These are phyloP conservation scores for Aspergillus japonicus DNA, from an alignment of 2,329 filamentous ascomycete genomes.

Conservation along the genomic window DNA sequence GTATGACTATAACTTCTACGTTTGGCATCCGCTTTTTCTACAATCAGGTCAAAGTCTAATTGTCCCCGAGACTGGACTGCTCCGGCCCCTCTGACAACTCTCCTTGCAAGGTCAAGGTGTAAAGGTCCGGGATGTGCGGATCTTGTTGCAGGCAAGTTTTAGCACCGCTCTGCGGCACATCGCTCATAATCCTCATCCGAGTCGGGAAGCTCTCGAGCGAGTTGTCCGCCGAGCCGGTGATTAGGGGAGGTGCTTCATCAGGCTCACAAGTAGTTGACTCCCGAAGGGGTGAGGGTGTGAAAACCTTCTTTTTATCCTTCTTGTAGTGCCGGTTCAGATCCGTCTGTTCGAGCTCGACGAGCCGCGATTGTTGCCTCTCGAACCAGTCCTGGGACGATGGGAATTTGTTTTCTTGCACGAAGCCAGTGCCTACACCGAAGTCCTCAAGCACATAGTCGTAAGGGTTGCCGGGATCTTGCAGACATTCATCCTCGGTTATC, in stretches of 20 bases:
- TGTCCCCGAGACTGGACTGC: neutral
- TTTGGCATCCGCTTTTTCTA: no score
- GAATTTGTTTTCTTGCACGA: neutral
- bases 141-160: neutral
- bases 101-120: neutral
- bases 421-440: neutral
- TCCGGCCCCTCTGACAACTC: neutral
- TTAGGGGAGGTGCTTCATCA: neutral
- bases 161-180: neutral
- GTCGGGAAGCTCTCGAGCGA: neutral
- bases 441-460: neutral
- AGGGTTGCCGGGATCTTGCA: conserved; percentile 12
- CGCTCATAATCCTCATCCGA: neutral
- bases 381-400: neutral
- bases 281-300: conserved; percentile 9
- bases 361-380: neutral
- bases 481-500: neutral
- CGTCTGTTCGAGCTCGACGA: neutral
- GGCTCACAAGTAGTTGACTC: neutral
- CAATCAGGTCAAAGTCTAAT: neutral
- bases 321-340: neutral
- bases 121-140: neutral
- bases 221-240: no score
- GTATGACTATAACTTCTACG: no score
- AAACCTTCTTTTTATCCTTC: neutral